Percentiles rank a stretch among this genome's conserved stretches.
These are phyloP conservation scores for Zychaea mexicana DNA, from an alignment of 371 early-diverging fungal genomes.

Conservation along the genomic window DNA sequence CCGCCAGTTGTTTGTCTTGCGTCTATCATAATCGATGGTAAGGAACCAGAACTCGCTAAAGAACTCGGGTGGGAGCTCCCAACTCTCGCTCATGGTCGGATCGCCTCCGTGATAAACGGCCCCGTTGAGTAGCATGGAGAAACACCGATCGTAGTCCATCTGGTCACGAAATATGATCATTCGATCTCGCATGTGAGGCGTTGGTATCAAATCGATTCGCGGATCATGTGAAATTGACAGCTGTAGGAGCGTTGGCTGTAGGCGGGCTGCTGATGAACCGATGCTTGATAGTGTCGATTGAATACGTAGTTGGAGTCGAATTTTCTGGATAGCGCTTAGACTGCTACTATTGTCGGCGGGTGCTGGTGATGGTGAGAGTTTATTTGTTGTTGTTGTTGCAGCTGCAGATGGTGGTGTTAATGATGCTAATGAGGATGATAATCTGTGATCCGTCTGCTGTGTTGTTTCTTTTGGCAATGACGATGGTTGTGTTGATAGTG, in stretches of 20 bases:
- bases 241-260: constrained; percentile 43
- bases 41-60: constrained; percentile 55
- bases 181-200: constrained; percentile 58
- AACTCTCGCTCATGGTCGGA: constrained; percentile 58
- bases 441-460: not conserved
- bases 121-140: constrained; percentile 47
- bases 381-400: not conserved
- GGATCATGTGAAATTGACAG: constrained; percentile 60
- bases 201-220: constrained; percentile 60
- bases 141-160: constrained; percentile 61
- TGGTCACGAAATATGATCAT: constrained; percentile 62
- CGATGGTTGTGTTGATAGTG: not conserved
- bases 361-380: too few relatives aligned
- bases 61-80: constrained; percentile 60
- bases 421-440: too few relatives aligned
- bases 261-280: constrained; percentile 24
- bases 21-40: constrained; percentile 36
- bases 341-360: constrained; percentile 11
- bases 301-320: constrained; percentile 41
- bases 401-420: not conserved
- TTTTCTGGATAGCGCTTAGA: constrained; percentile 44
- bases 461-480: not conserved
- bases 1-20: constrained; percentile 42
- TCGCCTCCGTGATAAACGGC: constrained; percentile 60
- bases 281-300: constrained; percentile 32